Base-by-base conservation (phyloP, 441 rosid genomes). In the Populus hybrid region DNA sequence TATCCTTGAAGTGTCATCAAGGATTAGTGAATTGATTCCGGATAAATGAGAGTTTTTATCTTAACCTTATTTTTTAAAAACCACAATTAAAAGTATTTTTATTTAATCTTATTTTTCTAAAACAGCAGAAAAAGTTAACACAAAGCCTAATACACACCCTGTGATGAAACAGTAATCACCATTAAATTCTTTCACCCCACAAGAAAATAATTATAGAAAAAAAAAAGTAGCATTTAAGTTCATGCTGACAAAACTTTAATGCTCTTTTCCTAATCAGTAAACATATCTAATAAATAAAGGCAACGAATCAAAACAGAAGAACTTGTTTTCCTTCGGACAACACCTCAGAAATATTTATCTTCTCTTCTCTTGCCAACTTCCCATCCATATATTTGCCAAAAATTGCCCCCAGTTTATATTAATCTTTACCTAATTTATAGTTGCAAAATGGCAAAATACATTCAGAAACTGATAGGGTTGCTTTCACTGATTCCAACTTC, bases 181-280 rank as follows among this genome's bases (percentile, higher is more conserved):
- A 73, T n/a, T 72, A 12, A 76, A 28, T 36, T 75, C 59, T 46
- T 26, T 57, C 69, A 1, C 64, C 38, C 18, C 10, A 5, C 8
- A 38, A 10, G 16, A 12, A 46, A 68, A 72, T 11, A 9, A 4
- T 5, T n/a, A n/a, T 65, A 46, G 2, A 20, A n/a, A 23, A 10
- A 50, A 50, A 5, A 7, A 8, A 21, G 24, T 11, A 63, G 85
- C 81, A 79, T 83, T 83, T 77, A 79, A 77, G 74, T 77, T 32
- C 54, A 34, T 54, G 46, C 83, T 73, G 81, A 72, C 79, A 23
- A 10, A 2, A 38, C 59, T 73, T 83, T 1, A 83, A 73, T 80
- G 76, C 54, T 16, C n/a, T 20, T 38, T 76, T 23, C 77, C 75
- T 21, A 16, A 67, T 74, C 57, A 70, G 83, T 74, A 67, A 77